Percentiles rank a stretch among this genome's conserved stretches.
These are phyloP conservation scores for Gardenia jasminoides DNA, from an alignment of 257 asterid genomes.

Conservation along the genomic window DNA sequence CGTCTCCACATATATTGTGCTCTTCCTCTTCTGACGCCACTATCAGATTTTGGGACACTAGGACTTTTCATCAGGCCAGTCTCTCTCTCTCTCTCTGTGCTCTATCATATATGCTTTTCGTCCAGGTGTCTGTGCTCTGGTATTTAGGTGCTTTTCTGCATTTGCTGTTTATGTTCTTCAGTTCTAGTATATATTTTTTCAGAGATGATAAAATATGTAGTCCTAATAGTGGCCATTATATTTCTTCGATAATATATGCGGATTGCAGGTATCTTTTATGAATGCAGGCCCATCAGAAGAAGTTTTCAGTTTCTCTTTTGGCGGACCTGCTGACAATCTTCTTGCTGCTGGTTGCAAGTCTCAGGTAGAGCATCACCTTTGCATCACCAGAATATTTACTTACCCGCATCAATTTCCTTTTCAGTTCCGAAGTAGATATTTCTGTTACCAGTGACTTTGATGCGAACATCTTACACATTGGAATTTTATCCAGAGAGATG, in stretches of 20 bases:
- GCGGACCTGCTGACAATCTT: slow-evolving; percentile 72
- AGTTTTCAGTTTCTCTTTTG: slow-evolving; percentile 87
- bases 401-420: not conserved
- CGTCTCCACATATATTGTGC: slow-evolving; percentile 64
- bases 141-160: too few relatives aligned
- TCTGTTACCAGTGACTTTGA: not conserved
- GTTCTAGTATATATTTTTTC: not conserved
- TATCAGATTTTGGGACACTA: slow-evolving; percentile 90
- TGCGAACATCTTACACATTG: not conserved
- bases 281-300: slow-evolving; percentile 65
- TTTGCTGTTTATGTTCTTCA: too few relatives aligned
- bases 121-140: not conserved
- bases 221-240: not conserved
- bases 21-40: slow-evolving; percentile 87
- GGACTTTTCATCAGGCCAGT: slow-evolving; percentile 76
- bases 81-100: not conserved
- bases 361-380: slow-evolving; percentile 41
- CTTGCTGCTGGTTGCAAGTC: slow-evolving; percentile 79
- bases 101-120: not conserved
- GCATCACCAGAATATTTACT: not conserved
- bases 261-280: slow-evolving; percentile 63
- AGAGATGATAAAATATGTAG: not conserved
- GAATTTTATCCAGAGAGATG: too few relatives aligned
- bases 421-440: not conserved
- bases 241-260: slow-evolving; percentile 1